Conservation (phyloP, 441 rosid species). For the Arabidopsis hybrid region DNA sequence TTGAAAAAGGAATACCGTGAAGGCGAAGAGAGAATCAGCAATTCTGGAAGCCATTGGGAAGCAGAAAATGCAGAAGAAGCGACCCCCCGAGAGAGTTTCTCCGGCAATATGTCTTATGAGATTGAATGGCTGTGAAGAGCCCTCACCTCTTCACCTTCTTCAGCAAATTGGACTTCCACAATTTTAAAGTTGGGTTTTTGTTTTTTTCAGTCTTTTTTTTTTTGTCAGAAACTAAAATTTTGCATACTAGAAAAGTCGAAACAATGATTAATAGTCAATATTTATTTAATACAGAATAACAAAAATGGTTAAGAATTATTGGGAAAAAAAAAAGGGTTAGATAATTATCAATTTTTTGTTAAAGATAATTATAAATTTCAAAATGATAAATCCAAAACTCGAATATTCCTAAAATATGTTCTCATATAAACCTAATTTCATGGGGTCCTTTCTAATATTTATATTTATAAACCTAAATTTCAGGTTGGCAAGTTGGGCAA, state of each 20-base stretch:
- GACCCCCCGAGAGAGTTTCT: conserved; percentile 15
- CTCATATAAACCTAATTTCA: background rate
- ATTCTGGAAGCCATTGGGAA: conserved; percentile 69
- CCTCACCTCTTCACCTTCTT: conserved; percentile 34
- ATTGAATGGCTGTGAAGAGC: conserved; percentile 40
- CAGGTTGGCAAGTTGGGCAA: too few relatives aligned
- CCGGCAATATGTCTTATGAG: conserved; percentile 21
- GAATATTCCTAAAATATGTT: background rate
- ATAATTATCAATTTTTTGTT: background rate
- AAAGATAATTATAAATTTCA: background rate
- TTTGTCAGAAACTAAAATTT: background rate
- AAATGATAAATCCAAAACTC: too few relatives aligned
- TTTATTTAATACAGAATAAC: too few relatives aligned
- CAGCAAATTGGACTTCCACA: conserved; percentile 29
- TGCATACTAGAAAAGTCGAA: background rate
- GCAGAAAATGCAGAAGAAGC: conserved; percentile 42
- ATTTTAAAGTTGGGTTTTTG: conserved; percentile 19
- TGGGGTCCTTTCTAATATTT: too few relatives aligned
- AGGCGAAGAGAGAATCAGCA: conserved; percentile 64
- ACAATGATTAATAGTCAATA: background rate
- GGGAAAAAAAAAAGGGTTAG: too few relatives aligned
- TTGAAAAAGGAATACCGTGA: conserved; percentile 50
- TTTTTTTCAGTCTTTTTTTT: background rate
- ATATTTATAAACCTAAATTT: too few relatives aligned
- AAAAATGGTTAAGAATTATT: too few relatives aligned